Evolutionary conservation across 2,329 filamentous ascomycete genomes (phyloP).

Genomic region (Colletotrichum cereale): DNA sequence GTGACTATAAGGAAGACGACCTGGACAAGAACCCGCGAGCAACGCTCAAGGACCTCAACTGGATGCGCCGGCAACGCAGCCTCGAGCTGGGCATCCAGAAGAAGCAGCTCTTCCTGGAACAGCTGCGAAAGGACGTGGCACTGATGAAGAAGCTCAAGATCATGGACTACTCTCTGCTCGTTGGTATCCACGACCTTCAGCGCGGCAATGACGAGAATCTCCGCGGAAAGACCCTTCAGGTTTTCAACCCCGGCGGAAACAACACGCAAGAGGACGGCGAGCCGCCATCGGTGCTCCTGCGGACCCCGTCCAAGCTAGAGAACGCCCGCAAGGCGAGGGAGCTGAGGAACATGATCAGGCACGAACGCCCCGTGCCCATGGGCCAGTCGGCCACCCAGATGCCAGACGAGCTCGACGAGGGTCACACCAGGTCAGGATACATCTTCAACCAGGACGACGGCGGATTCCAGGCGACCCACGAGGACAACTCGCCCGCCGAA

Average conservation of each 20-base stretch:
- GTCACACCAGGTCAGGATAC: slow-evolving; percentile 76
- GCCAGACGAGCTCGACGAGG: slow-evolving; percentile 88
- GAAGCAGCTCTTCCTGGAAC: slow-evolving; percentile 87
- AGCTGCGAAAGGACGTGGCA: slow-evolving; percentile 88
- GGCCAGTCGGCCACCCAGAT: slow-evolving; percentile 85
- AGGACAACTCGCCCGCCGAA: slow-evolving; percentile 85
- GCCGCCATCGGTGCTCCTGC: slow-evolving; percentile 75
- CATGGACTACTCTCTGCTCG: slow-evolving; percentile 97
- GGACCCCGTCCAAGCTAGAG: slow-evolving; percentile 94
- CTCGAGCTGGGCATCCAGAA: slow-evolving; percentile 91
- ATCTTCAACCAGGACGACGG: slow-evolving; percentile 96
- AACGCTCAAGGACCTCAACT: slow-evolving; percentile 96
- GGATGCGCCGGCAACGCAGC: slow-evolving; percentile 86
- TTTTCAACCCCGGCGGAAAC: slow-evolving; percentile 91
- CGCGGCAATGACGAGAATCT: slow-evolving; percentile 97
- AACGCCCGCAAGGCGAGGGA: slow-evolving; percentile 92
- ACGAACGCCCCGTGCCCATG: slow-evolving; percentile 93
- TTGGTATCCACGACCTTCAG: slow-evolving; percentile 92
- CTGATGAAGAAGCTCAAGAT: slow-evolving; percentile 91
- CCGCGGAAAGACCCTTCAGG: slow-evolving; percentile 87
- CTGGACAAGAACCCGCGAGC: slow-evolving; percentile 90
- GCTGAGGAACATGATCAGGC: slow-evolving; percentile 90
- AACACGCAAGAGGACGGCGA: slow-evolving; percentile 68
- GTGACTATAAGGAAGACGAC: slow-evolving; percentile 91
- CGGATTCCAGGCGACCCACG: slow-evolving; percentile 91